Evolutionary conservation across 2,329 filamentous ascomycete species (phyloP).

Genomic region (Diaporthe citri): DNA sequence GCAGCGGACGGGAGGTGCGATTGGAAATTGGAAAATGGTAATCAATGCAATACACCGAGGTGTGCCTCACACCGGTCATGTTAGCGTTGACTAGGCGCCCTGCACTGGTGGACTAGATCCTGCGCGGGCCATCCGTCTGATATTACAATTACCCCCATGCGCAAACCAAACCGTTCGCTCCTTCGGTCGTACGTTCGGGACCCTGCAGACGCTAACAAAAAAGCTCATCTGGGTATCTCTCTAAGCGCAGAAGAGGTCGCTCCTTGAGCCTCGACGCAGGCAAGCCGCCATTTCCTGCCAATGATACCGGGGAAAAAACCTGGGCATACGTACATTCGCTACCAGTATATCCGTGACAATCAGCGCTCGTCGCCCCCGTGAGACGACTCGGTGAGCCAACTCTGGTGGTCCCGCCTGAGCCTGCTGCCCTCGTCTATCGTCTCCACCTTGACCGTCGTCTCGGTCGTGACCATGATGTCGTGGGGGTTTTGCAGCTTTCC

Average conservation of each 20-base stretch:
- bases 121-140: not conserved
- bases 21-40: not conserved
- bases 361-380: conserved; percentile 16
- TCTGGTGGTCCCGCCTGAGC: conserved; percentile 11
- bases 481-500: conserved; percentile 10
- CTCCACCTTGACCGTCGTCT: conserved; percentile 32
- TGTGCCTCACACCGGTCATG: not conserved
- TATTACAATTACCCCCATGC: not conserved
- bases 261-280: not conserved
- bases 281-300: not conserved
- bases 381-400: conserved; percentile 14
- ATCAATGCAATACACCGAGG: not conserved
- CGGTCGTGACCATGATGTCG: conserved; percentile 33
- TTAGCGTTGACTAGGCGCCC: not conserved
- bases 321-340: not conserved
- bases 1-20: not conserved
- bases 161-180: not conserved
- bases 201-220: not conserved
- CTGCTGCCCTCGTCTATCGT: not conserved
- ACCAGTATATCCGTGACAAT: not conserved
- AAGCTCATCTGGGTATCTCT: conserved; percentile 21
- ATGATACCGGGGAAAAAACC: not conserved
- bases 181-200: not conserved
- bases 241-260: conserved; percentile 18
- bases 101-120: not conserved